A percentile compares a stretch with the other conserved stretches of the same genome.
phyloP scores from a whole-genome alignment of 2,329 filamentous ascomycete genomes.

The Fusarium luffae region DNA sequence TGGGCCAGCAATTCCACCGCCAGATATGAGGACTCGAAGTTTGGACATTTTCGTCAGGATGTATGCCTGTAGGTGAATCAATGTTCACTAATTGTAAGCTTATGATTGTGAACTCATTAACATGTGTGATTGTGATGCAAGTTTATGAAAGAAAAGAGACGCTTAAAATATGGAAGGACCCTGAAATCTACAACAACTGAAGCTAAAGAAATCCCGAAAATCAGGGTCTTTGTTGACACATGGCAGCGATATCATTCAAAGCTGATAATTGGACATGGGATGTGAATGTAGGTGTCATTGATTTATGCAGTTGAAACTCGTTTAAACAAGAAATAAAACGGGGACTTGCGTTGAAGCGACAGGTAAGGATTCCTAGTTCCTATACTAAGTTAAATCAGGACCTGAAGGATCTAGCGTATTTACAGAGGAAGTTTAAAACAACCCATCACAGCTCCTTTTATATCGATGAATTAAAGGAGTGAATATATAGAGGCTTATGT shows the following conservation, averaged over 20 bases:
- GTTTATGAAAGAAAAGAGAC: neutral
- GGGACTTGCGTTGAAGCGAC: neutral
- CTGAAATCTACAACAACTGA: neutral
- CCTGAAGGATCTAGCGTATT: neutral
- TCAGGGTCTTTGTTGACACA: neutral
- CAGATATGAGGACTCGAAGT: slow-evolving; percentile 61
- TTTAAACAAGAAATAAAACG: neutral
- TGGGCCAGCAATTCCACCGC: slow-evolving; percentile 59
- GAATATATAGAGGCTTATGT: neutral
- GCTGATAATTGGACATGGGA: neutral
- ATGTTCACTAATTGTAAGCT: neutral
- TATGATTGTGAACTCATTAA: neutral
- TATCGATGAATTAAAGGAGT: neutral
- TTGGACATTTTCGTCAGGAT: slow-evolving; percentile 10
- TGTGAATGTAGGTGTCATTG: slow-evolving; percentile 24
- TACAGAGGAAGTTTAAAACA: neutral
- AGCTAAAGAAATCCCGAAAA: neutral
- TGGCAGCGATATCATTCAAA: neutral
- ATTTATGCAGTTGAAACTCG: neutral
- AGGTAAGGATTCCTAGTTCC: neutral
- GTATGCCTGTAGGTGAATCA: neutral
- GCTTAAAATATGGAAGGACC: neutral
- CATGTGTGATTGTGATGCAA: neutral
- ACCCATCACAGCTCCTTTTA: neutral
- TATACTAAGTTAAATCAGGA: neutral